These are phyloP conservation scores for Cystofilobasidium bisporidii DNA, from an alignment of 768 basidiomycete species.

Conservation along the genomic window DNA sequence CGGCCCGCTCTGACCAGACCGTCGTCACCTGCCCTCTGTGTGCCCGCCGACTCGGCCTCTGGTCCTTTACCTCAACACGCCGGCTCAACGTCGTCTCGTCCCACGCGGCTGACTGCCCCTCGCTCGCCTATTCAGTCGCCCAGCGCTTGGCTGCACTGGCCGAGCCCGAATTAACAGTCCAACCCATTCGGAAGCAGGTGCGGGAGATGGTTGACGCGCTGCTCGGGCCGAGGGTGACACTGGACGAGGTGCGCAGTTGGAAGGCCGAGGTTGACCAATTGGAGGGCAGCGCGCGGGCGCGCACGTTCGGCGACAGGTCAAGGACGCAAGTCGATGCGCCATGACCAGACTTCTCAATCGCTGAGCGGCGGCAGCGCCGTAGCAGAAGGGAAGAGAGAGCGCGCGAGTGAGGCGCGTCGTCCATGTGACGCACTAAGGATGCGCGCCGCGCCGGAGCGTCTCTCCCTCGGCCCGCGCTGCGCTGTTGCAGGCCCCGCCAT, in stretches of 20 bases:
- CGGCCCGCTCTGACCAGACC: no score
- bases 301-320: no score
- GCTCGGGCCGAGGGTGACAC: conserved; percentile 8
- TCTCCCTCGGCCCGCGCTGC: no score
- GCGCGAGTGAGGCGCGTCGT: no score
- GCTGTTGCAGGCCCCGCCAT: no score
- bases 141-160: not conserved
- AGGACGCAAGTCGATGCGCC: not conserved
- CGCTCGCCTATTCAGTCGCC: not conserved
- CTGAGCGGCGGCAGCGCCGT: no score
- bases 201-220: not conserved
- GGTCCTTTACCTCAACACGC: not conserved
- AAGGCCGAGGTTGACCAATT: not conserved
- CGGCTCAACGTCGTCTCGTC: not conserved
- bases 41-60: not conserved
- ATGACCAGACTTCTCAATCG: not conserved
- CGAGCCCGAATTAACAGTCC: not conserved
- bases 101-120: not conserved
- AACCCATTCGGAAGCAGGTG: not conserved
- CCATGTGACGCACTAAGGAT: no score
- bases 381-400: no score
- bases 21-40: not conserved
- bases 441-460: no score
- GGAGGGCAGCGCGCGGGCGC: not conserved
- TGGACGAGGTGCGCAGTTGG: not conserved